These are phyloP conservation scores for Phanerochaete carnosa DNA, from an alignment of 768 basidiomycete genomes.

Conservation along the genomic window DNA sequence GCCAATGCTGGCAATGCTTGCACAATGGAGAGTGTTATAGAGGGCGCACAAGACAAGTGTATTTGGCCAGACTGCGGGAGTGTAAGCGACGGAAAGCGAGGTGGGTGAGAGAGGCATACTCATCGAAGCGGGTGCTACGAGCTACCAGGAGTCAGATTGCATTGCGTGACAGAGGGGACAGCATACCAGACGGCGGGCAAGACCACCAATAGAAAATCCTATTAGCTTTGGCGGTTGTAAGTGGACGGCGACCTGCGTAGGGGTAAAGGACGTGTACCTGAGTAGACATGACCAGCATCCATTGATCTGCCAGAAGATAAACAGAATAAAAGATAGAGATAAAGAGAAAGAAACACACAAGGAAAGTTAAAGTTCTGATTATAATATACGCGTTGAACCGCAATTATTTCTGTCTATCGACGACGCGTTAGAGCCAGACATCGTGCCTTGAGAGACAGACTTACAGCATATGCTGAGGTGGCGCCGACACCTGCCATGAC, in stretches of 20 bases:
- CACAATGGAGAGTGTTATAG: constrained; percentile 72
- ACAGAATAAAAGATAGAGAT: neutral
- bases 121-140: constrained; percentile 32
- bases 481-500: constrained; percentile 68
- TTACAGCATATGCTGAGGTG: constrained; percentile 57
- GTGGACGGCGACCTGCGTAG: neutral
- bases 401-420: constrained; percentile 59
- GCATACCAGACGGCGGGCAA: constrained; percentile 31
- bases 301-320: constrained; percentile 26
- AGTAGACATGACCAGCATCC: constrained; percentile 29
- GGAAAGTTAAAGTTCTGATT: constrained; percentile 58
- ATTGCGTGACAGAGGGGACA: neutral
- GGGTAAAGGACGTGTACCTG: constrained; percentile 19
- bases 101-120: constrained; percentile 14
- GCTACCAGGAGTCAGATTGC: constrained; percentile 12
- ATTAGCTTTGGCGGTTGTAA: constrained; percentile 16
- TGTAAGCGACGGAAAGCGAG: neutral
- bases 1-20: constrained; percentile 53
- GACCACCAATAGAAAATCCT: constrained; percentile 30
- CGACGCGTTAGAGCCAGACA: neutral
- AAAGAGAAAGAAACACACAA: constrained; percentile 38
- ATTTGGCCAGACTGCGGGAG: constrained; percentile 60
- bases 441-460: constrained; percentile 5
- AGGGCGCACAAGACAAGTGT: constrained; percentile 67
- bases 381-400: constrained; percentile 75